These are phyloP conservation scores for Sideroxylon spinosum DNA, from an alignment of 179 eudicot species.

Conservation along the genomic window DNA sequence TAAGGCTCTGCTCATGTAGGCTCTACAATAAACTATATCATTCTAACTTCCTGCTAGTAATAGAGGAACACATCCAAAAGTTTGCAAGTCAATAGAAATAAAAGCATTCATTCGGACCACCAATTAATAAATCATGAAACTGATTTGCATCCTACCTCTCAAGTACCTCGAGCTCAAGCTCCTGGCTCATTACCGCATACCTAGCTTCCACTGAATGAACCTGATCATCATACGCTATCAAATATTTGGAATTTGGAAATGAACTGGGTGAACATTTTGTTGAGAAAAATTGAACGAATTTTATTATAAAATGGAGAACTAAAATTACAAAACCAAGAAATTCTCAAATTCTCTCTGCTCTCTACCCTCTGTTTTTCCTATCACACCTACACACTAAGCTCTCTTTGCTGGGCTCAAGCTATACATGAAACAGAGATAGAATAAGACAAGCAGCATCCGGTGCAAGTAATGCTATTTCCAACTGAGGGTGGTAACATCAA, in stretches of 20 bases:
- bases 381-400: no score
- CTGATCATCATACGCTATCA: slow-evolving; percentile 45
- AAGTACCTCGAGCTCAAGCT: slow-evolving; percentile 43
- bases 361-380: no score
- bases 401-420: no score
- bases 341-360: no score
- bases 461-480: no score
- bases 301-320: no score
- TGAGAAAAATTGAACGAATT: no score
- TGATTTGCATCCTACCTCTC: slow-evolving; percentile 50
- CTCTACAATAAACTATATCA: slow-evolving; percentile 36
- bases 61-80: slow-evolving; percentile 54
- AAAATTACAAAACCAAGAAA: no score
- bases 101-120: slow-evolving; percentile 31
- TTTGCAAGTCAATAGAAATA: slow-evolving; percentile 55
- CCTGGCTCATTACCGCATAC: slow-evolving; percentile 34
- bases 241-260: slow-evolving; percentile 40
- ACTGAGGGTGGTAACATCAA: no score
- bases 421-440: no score
- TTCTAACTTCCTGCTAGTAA: slow-evolving; percentile 63
- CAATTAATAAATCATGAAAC: slow-evolving; percentile 32
- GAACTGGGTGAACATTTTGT: slow-evolving; percentile 34
- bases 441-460: no score
- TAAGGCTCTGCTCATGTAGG: slow-evolving; percentile 32
- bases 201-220: slow-evolving; percentile 48